Percentiles rank a stretch among this genome's conserved stretches.
Conservation (phyloP, 164 flowering plant species). For the Pachysandra terminalis region DNA sequence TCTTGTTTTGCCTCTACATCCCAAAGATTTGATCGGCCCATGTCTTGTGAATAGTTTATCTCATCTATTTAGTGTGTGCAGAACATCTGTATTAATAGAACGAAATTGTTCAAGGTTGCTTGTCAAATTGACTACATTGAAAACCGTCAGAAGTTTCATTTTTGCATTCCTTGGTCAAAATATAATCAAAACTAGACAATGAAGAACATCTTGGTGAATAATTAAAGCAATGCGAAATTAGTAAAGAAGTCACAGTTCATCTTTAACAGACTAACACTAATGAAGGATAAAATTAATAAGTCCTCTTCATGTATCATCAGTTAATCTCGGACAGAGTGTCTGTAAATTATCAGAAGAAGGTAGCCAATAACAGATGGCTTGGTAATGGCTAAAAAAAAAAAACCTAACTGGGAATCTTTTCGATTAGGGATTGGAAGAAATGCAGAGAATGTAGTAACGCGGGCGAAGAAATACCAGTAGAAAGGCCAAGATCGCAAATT, state of each 20-base stretch:
- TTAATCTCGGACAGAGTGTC: neutral
- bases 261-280: neutral
- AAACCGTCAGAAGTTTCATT: no score
- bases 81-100: neutral
- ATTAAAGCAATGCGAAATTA: neutral
- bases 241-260: neutral
- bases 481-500: constrained; percentile 14
- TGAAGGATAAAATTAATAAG: neutral
- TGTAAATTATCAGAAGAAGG: neutral
- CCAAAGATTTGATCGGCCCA: neutral
- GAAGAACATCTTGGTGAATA: neutral
- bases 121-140: neutral
- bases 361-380: neutral
- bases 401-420: no score
- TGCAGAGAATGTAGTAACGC: neutral
- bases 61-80: neutral
- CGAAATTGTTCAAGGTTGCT: neutral
- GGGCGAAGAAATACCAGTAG: constrained; percentile 20
- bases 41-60: neutral
- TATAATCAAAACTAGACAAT: neutral
- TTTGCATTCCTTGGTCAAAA: neutral
- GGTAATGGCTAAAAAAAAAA: neutral
- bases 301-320: neutral
- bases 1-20: neutral
- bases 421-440: neutral